Evolutionary conservation across 2,329 filamentous ascomycete genomes (phyloP).

Genomic region (Microdochium bolleyi): DNA sequence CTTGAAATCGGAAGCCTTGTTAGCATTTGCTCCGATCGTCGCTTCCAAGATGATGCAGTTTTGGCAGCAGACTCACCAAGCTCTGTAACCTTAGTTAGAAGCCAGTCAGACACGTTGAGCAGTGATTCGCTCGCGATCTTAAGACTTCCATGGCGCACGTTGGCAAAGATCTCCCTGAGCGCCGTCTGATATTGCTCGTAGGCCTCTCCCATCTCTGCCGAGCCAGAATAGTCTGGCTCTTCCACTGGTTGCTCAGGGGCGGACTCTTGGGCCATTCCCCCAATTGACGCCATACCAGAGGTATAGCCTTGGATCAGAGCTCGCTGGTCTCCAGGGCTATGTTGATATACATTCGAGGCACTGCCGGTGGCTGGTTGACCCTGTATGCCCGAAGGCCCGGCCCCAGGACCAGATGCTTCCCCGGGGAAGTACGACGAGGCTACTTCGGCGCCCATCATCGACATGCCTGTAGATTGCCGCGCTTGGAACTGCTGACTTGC

Average conservation of each 20-base stretch:
- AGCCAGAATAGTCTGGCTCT: slow-evolving; percentile 49
- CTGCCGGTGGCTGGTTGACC: slow-evolving; percentile 36
- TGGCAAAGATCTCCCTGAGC: slow-evolving; percentile 62
- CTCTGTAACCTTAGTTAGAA: slow-evolving; percentile 45
- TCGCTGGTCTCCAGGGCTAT: slow-evolving; percentile 45
- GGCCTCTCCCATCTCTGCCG: slow-evolving; percentile 55
- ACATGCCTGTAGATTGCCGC: slow-evolving; percentile 69
- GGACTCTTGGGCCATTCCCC: slow-evolving; percentile 33
- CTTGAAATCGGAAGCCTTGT: slow-evolving; percentile 37
- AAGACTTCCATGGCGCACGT: slow-evolving; percentile 49
- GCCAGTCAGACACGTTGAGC: slow-evolving; percentile 44
- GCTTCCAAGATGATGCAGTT: too few species aligned
- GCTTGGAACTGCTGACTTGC: slow-evolving; percentile 65
- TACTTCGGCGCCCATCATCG: slow-evolving; percentile 61
- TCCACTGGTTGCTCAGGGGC: slow-evolving; percentile 42
- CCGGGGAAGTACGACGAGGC: slow-evolving; percentile 68
- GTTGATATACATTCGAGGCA: slow-evolving; percentile 58
- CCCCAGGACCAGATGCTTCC: slow-evolving; percentile 55
- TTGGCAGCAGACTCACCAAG: slow-evolving; percentile 39
- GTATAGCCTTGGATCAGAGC: slow-evolving; percentile 48
- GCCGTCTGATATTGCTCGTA: slow-evolving; percentile 59
- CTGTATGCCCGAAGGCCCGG: slow-evolving; percentile 42
- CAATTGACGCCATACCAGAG: slow-evolving; percentile 36
- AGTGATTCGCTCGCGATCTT: slow-evolving; percentile 44
- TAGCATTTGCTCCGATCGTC: too few species aligned